phyloP scores from a whole-genome alignment of 352 stramenopile genomes.

The Phytophthora parvispora region DNA sequence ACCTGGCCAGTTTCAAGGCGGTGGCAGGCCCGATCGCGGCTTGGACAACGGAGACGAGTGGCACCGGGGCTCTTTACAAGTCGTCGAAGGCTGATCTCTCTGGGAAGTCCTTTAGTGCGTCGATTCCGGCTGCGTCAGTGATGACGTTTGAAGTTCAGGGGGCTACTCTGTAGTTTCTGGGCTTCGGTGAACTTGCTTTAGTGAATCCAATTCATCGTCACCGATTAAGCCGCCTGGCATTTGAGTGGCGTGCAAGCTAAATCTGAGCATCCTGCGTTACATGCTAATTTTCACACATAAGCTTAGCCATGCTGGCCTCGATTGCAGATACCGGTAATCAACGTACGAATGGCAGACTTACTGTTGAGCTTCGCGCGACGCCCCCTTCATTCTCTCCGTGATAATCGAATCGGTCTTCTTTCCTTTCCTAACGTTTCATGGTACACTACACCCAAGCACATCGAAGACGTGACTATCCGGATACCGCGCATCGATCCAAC shows the following conservation, averaged over 20 bases:
- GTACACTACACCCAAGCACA: neutral
- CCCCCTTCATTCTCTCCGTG: neutral
- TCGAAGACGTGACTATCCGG: neutral
- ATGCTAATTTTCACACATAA: too few relatives aligned
- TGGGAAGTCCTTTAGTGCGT: constrained; percentile 37
- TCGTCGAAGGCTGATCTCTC: constrained; percentile 33
- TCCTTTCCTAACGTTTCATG: too few relatives aligned
- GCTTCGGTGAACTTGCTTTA: too few relatives aligned
- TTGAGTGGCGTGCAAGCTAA: too few relatives aligned
- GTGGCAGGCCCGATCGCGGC: constrained; percentile 34
- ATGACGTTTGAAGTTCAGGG: constrained; percentile 56
- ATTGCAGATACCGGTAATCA: too few relatives aligned
- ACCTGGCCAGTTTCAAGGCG: constrained; percentile 45
- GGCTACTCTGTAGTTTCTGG: constrained; percentile 11
- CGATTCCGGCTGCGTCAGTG: constrained; percentile 45
- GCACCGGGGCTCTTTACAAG: constrained; percentile 37
- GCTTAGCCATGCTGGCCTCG: too few relatives aligned
- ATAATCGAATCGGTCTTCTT: neutral
- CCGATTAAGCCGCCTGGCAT: too few relatives aligned
- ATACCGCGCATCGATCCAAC: neutral
- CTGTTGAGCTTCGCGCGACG: neutral
- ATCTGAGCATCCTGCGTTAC: too few relatives aligned
- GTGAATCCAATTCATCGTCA: neutral
- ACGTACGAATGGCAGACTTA: neutral
- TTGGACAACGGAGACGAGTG: constrained; percentile 67